These are phyloP conservation scores for Wakefieldia striispora DNA, from an alignment of 768 basidiomycete genomes.

Conservation along the genomic window DNA sequence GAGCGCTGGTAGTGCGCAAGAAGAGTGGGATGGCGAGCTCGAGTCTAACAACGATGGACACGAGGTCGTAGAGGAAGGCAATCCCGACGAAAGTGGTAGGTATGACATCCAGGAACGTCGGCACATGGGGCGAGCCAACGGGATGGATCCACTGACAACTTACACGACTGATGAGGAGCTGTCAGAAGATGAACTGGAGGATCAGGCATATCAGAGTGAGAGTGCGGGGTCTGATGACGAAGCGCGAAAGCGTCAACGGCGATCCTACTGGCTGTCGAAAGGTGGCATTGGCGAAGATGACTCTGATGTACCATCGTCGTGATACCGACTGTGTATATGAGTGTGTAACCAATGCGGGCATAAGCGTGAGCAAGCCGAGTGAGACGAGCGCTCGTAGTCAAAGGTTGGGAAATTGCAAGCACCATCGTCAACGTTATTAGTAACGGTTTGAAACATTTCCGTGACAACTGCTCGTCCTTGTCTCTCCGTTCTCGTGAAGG, in stretches of 20 bases:
- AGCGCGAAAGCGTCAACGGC: conserved; percentile 24
- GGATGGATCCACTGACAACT: conserved; percentile 31
- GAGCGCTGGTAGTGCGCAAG: conserved; percentile 26
- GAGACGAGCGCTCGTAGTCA: background rate
- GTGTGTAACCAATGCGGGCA: background rate
- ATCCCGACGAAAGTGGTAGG: conserved; percentile 55
- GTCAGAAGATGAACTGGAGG: conserved; percentile 29
- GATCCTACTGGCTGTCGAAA: conserved; percentile 63
- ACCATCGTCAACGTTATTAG: no score
- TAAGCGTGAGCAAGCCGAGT: background rate
- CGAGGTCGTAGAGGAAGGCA: conserved; percentile 7
- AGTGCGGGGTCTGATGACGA: conserved; percentile 26
- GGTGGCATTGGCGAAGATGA: conserved; percentile 29
- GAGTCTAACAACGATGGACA: conserved; percentile 22
- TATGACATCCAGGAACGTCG: conserved; percentile 53
- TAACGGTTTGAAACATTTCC: background rate
- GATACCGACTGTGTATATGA: background rate
- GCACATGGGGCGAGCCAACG: conserved; percentile 42
- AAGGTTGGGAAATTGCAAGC: conserved; percentile 3
- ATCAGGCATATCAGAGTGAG: conserved; percentile 18
- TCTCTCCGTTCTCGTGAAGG: background rate
- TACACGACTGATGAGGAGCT: conserved; percentile 49
- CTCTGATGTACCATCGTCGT: background rate
- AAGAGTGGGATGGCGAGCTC: conserved; percentile 43
- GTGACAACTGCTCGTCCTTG: background rate